Percentiles rank a stretch among this genome's conserved stretches.
Conservation (phyloP, 441 rosid genomes). For the Populus tomentosa region DNA sequence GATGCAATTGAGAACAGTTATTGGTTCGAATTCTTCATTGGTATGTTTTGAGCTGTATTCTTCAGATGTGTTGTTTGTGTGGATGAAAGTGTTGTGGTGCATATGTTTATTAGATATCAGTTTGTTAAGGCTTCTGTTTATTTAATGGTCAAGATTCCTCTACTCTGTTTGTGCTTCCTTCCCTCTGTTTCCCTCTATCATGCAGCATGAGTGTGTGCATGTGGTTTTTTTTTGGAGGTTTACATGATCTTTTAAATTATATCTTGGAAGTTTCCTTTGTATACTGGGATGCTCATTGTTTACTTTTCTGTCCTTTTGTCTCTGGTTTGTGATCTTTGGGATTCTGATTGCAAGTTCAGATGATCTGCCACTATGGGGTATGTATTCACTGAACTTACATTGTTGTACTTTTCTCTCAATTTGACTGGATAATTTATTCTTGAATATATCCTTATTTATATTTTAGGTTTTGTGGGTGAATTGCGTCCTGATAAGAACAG, state of each 20-base stretch:
- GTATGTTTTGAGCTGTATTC: slow-evolving; percentile 44
- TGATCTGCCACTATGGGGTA: slow-evolving; percentile 98
- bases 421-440: slow-evolving; percentile 13
- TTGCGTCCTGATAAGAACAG: slow-evolving; percentile 73
- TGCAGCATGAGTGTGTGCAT: not conserved
- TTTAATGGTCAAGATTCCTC: not conserved
- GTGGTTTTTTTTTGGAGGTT: not conserved
- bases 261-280: not conserved
- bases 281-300: slow-evolving; percentile 16
- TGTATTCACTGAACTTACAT: slow-evolving; percentile 17
- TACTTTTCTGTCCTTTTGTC: slow-evolving; percentile 20
- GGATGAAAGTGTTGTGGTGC: not conserved
- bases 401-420: not conserved
- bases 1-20: slow-evolving; percentile 89
- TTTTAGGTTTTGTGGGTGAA: slow-evolving; percentile 86
- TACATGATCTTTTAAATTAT: not conserved
- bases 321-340: slow-evolving; percentile 21
- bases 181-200: not conserved
- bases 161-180: not conserved
- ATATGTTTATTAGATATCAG: not conserved
- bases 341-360: slow-evolving; percentile 52
- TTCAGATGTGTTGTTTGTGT: not conserved
- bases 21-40: slow-evolving; percentile 96
- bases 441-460: slow-evolving; percentile 15
- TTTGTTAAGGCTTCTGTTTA: not conserved